These are phyloP conservation scores for Lachnellula hyalina DNA, from an alignment of 2,329 filamentous ascomycete genomes.

Conservation along the genomic window DNA sequence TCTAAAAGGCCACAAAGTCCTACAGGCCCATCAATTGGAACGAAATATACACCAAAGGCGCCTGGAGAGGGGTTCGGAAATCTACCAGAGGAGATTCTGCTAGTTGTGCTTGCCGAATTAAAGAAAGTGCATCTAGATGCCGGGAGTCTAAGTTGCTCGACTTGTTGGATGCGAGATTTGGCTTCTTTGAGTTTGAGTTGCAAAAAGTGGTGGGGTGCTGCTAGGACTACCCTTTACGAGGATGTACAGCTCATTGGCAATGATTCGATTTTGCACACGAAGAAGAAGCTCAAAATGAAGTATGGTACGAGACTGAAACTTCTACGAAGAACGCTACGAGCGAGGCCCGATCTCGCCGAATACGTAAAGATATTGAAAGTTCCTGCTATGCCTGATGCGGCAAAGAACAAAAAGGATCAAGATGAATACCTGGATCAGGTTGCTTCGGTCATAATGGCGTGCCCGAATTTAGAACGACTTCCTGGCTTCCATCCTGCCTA, in stretches of 20 bases:
- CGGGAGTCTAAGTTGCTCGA: constrained; percentile 51
- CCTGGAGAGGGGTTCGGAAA: constrained; percentile 50
- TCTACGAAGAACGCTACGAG: constrained; percentile 52
- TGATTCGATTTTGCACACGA: constrained; percentile 47
- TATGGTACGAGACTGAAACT: constrained; percentile 50
- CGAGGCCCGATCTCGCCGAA: constrained; percentile 46
- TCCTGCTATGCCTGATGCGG: constrained; percentile 40
- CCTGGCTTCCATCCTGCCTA: constrained; percentile 50
- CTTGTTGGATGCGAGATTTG: constrained; percentile 60
- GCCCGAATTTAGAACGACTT: constrained; percentile 57
- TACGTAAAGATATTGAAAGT: constrained; percentile 55
- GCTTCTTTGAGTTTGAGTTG: constrained; percentile 46
- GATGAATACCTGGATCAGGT: constrained; percentile 53
- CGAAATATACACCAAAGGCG: constrained; percentile 9
- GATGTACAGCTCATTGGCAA: constrained; percentile 53
- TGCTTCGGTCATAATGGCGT: constrained; percentile 58
- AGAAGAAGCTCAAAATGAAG: constrained; percentile 51
- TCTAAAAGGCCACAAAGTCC: constrained; percentile 5
- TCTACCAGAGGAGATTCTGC: constrained; percentile 54
- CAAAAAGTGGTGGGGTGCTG: constrained; percentile 47
- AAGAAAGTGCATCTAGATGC: constrained; percentile 45
- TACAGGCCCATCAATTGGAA: constrained; percentile 5
- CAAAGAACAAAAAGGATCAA: constrained; percentile 30
- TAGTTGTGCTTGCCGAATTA: constrained; percentile 50
- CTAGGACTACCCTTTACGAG: constrained; percentile 40